phyloP scores from a whole-genome alignment of 108 stramenopile species.

The Fistulifera solaris region DNA sequence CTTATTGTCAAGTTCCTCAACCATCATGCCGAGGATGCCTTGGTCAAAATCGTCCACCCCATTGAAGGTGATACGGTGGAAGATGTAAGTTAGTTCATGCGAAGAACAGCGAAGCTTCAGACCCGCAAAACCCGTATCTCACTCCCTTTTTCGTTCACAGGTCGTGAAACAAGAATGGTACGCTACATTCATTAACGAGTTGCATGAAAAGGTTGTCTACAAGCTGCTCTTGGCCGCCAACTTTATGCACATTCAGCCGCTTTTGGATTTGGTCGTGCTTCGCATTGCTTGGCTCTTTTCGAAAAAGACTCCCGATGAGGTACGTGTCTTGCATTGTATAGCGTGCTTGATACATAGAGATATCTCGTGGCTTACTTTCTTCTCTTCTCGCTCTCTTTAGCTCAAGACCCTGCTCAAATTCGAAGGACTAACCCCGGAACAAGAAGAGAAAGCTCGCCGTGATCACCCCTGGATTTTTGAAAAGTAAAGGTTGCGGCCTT shows the following conservation, averaged over 20 bases:
- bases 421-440: constrained; percentile 58
- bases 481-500: constrained; percentile 8
- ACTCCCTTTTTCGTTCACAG: neutral
- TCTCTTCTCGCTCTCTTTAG: constrained; percentile 11
- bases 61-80: constrained; percentile 52
- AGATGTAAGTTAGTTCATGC: constrained; percentile 15
- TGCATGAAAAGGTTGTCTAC: constrained; percentile 47
- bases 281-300: constrained; percentile 62
- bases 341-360: neutral
- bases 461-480: constrained; percentile 85
- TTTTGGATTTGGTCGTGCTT: constrained; percentile 67
- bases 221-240: constrained; percentile 72
- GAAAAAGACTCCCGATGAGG: constrained; percentile 63
- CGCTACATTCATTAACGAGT: constrained; percentile 40
- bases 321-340: constrained; percentile 1
- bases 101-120: too few relatives aligned
- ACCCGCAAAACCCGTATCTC: too few relatives aligned
- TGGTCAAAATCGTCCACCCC: constrained; percentile 63
- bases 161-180: constrained; percentile 75
- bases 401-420: constrained; percentile 64
- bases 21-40: constrained; percentile 48
- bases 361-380: too few relatives aligned
- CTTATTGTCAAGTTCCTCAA: constrained; percentile 76
- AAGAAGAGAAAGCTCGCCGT: constrained; percentile 51
- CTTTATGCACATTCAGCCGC: constrained; percentile 73